phyloP scores from a whole-genome alignment of 2,329 filamentous ascomycete genomes.

The Coniochaeta sp. region DNA sequence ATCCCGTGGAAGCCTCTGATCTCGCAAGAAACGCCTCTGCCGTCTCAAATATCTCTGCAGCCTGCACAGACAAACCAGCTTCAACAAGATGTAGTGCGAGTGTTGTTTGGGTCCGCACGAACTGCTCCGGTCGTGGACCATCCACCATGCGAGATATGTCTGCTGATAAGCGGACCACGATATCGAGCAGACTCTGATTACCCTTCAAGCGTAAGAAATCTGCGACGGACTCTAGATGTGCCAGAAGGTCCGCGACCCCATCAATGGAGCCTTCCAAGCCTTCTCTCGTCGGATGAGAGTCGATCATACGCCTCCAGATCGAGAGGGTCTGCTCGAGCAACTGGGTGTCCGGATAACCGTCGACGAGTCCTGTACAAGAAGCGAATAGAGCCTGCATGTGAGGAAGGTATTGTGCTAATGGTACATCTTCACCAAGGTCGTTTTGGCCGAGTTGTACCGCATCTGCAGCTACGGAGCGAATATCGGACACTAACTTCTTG shows the following conservation, averaged over 20 bases:
- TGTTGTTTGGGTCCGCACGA: conserved; percentile 37
- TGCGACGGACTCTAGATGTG: conserved; percentile 40
- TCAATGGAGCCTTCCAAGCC: conserved; percentile 39
- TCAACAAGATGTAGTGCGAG: conserved; percentile 46
- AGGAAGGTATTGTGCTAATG: conserved; percentile 34
- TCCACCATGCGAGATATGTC: conserved; percentile 30
- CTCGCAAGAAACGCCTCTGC: conserved; percentile 42
- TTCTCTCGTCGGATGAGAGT: conserved; percentile 26
- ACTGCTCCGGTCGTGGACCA: conserved; percentile 23
- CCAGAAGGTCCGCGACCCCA: conserved; percentile 38
- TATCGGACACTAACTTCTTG: conserved; percentile 25
- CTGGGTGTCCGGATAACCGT: conserved; percentile 25
- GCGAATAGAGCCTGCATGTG: conserved; percentile 38
- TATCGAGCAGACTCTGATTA: conserved; percentile 35
- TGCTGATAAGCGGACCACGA: conserved; percentile 37
- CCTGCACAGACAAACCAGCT: conserved; percentile 43
- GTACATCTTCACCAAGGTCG: conserved; percentile 34
- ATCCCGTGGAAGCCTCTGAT: conserved; percentile 26
- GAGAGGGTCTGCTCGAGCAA: conserved; percentile 27
- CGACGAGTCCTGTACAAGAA: conserved; percentile 35
- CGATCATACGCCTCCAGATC: conserved; percentile 36
- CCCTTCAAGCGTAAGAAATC: conserved; percentile 46
- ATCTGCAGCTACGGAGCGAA: conserved; percentile 31
- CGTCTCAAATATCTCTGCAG: conserved; percentile 45
- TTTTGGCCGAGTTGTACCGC: conserved; percentile 27